Conservation (phyloP, 805 yeast genomes). For the Candida jianshihensis region DNA sequence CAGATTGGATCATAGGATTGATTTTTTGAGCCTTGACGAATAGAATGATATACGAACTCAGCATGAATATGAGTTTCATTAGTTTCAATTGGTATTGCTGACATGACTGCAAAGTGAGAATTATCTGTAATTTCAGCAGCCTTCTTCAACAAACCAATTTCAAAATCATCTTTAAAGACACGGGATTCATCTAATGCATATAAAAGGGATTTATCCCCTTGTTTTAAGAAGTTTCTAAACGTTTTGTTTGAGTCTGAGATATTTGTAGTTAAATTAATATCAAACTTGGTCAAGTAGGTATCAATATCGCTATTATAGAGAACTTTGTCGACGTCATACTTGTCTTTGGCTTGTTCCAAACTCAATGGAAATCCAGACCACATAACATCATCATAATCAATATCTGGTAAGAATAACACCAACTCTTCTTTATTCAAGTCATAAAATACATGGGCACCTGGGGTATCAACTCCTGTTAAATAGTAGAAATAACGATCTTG, state of each 20-base stretch:
- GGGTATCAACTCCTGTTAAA: conserved; percentile 73
- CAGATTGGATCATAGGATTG: conserved; percentile 94
- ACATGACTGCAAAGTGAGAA: conserved; percentile 88
- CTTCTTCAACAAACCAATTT: conserved; percentile 64
- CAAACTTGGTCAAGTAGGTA: conserved; percentile 20
- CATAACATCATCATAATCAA: conserved; percentile 86
- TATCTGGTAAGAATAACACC: conserved; percentile 71
- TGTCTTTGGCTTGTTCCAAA: conserved; percentile 52
- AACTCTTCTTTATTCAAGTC: conserved; percentile 46
- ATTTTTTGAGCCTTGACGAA: conserved; percentile 86
- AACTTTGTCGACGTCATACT: conserved; percentile 80
- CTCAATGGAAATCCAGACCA: conserved; percentile 90
- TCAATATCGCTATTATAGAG: conserved; percentile 49
- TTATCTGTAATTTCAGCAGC: conserved; percentile 85
- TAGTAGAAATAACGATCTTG: conserved; percentile 91
- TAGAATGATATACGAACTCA: conserved; percentile 87
- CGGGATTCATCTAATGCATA: conserved; percentile 86
- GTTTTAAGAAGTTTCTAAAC: conserved; percentile 31
- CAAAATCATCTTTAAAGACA: conserved; percentile 76
- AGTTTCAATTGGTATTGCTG: conserved; percentile 79
- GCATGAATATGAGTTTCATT: conserved; percentile 94
- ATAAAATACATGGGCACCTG: conserved; percentile 67
- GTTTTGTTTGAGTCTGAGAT: conserved; percentile 34
- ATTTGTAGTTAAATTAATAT: conserved; percentile 45
- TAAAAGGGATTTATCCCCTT: conserved; percentile 43